These are phyloP conservation scores for Zygosaccharomyces pseudobailii DNA, from an alignment of 1,139 yeast genomes.

Conservation along the genomic window DNA sequence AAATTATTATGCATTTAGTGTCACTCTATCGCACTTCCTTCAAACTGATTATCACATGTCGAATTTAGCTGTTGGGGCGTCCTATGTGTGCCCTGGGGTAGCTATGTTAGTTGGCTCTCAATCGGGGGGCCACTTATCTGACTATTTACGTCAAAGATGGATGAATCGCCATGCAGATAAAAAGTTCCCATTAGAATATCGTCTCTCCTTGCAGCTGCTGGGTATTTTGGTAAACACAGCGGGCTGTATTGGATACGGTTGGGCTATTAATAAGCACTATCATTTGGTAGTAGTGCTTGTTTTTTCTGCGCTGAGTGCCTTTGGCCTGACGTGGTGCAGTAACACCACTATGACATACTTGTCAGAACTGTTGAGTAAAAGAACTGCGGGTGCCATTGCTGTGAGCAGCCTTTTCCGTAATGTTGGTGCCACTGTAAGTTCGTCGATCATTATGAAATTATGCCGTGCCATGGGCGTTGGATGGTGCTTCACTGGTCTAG, in stretches of 20 bases:
- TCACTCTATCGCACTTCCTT: conserved; percentile 45
- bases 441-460: conserved; percentile 43
- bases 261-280: conserved; percentile 46
- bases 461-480: conserved; percentile 48
- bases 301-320: conserved; percentile 45
- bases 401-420: conserved; percentile 53
- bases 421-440: conserved; percentile 52
- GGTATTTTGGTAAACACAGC: conserved; percentile 45
- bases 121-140: conserved; percentile 49
- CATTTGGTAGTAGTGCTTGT: conserved; percentile 43
- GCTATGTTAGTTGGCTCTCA: conserved; percentile 50
- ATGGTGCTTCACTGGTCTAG: conserved; percentile 57
- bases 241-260: conserved; percentile 52
- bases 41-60: conserved; percentile 39
- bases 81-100: conserved; percentile 53
- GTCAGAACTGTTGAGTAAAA: conserved; percentile 48
- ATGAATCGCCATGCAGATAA: conserved; percentile 25
- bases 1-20: conserved; percentile 51
- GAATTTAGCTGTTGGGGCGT: conserved; percentile 39
- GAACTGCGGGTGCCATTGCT: conserved; percentile 55
- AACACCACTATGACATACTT: conserved; percentile 54
- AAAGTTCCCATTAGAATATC: conserved; percentile 40
- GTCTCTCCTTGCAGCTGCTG: conserved; percentile 43
- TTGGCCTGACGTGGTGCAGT: conserved; percentile 58
- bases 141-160: conserved; percentile 35